Percentiles rank a stretch among this genome's conserved stretches.
These are phyloP conservation scores for Durusdinium trenchii DNA, from an alignment of 73 alveolate species.

Conservation along the genomic window DNA sequence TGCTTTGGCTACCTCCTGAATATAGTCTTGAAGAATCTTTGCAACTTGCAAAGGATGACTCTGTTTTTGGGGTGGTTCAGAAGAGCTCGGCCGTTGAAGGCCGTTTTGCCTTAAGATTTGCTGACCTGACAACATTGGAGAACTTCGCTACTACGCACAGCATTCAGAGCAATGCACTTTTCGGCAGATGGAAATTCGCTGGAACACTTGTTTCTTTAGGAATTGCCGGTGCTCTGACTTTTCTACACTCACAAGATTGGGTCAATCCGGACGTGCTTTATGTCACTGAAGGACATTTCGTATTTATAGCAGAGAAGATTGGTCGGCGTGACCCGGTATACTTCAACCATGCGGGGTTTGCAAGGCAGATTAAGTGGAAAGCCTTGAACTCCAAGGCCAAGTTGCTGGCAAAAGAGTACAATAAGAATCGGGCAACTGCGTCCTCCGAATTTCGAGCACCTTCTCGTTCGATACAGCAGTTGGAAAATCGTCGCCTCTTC, in stretches of 20 bases:
- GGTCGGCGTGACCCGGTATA: background rate
- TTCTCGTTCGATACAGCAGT: background rate
- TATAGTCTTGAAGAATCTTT: background rate
- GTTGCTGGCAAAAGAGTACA: background rate
- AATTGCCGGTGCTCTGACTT: background rate
- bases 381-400: slow-evolving; percentile 1
- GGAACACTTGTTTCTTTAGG: background rate
- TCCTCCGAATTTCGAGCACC: background rate
- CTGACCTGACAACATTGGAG: background rate
- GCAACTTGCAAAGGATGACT: background rate
- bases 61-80: background rate
- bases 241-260: background rate
- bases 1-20: background rate
- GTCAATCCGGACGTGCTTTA: background rate
- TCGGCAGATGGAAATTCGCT: background rate
- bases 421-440: background rate
- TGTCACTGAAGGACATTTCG: background rate
- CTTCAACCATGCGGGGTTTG: background rate
- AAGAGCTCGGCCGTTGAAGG: background rate
- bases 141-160: background rate
- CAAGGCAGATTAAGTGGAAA: background rate
- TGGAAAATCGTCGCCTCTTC: too few species aligned
- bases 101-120: background rate
- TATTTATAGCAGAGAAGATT: background rate
- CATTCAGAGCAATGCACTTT: background rate